phyloP scores from a whole-genome alignment of 78 protist species.

The Pigoraptor vietnamica region DNA sequence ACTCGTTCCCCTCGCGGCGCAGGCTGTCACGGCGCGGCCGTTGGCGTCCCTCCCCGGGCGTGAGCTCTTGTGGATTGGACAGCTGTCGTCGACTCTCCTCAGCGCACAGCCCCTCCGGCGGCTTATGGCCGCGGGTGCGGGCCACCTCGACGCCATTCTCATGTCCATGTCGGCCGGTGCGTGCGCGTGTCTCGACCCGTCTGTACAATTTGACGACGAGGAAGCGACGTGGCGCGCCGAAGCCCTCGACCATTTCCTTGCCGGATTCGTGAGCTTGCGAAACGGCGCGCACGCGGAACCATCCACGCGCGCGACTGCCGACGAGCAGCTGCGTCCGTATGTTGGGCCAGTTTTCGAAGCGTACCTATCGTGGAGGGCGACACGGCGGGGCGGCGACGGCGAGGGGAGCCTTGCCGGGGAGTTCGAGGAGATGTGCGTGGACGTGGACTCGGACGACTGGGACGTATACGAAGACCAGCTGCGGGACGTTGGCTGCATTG shows the following conservation, averaged over 20 bases:
- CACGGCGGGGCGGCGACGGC: background rate
- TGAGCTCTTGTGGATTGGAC: background rate
- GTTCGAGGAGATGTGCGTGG: background rate
- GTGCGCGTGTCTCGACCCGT: background rate
- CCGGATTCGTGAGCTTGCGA: background rate
- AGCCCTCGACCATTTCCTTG: background rate
- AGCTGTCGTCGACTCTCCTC: background rate
- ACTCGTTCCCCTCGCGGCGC: background rate
- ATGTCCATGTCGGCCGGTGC: background rate
- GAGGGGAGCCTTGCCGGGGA: background rate
- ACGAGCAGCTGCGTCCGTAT: background rate
- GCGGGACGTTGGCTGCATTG: background rate
- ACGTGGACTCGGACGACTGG: background rate
- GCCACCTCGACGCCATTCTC: background rate
- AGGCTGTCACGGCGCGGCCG: background rate
- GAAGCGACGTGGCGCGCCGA: background rate
- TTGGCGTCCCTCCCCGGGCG: background rate
- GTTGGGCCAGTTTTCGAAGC: background rate
- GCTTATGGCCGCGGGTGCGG: background rate
- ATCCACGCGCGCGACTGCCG: background rate
- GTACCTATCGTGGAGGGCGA: background rate
- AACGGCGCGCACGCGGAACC: background rate
- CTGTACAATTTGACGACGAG: background rate
- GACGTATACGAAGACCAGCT: background rate
- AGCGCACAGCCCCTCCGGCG: background rate